A percentile compares a stretch with the other conserved stretches of the same genome.
Conservation (phyloP, 2,329 filamentous ascomycete genomes). For the Diaporthe capsici region DNA sequence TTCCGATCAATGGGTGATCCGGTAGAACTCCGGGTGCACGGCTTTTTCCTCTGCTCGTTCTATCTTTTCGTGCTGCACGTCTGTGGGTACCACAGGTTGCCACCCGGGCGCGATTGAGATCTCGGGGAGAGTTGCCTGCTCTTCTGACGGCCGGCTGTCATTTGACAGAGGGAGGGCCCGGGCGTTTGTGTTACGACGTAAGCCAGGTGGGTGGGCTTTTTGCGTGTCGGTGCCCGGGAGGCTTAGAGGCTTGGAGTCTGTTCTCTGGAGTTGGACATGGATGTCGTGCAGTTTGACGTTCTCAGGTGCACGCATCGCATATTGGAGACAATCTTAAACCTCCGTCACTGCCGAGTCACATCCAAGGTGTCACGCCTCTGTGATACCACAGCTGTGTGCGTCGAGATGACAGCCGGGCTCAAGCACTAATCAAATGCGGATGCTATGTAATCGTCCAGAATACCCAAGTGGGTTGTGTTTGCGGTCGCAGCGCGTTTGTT, state of each 20-base stretch:
- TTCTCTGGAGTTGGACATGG: background rate
- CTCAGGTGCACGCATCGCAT: slow-evolving; percentile 23
- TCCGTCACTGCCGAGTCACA: slow-evolving; percentile 33
- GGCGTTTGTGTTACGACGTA: background rate
- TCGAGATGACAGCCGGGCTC: background rate
- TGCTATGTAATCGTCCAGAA: background rate
- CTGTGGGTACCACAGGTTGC: slow-evolving; percentile 16
- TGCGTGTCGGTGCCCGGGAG: slow-evolving; percentile 1
- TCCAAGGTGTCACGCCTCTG: slow-evolving; percentile 11
- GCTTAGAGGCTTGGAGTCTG: background rate
- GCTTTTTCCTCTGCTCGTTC: background rate
- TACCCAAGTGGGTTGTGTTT: slow-evolving; percentile 3
- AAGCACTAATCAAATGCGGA: background rate
- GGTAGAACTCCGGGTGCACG: slow-evolving; percentile 23
- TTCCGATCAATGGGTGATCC: slow-evolving; percentile 8
- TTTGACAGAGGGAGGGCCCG: slow-evolving; percentile 18
- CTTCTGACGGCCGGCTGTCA: slow-evolving; percentile 20
- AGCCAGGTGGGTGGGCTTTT: slow-evolving; percentile 1
- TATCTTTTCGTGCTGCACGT: background rate
- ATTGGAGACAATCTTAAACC: slow-evolving; percentile 32
- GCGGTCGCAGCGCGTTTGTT: slow-evolving; percentile 10
- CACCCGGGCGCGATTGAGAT: slow-evolving; percentile 11
- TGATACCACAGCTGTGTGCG: slow-evolving; percentile 12
- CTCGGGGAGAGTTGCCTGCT: slow-evolving; percentile 19
- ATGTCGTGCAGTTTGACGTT: slow-evolving; percentile 29